Evolutionary conservation across 164 flowering plant genomes (phyloP).

Genomic region (Magnolia kwangsiensis): DNA sequence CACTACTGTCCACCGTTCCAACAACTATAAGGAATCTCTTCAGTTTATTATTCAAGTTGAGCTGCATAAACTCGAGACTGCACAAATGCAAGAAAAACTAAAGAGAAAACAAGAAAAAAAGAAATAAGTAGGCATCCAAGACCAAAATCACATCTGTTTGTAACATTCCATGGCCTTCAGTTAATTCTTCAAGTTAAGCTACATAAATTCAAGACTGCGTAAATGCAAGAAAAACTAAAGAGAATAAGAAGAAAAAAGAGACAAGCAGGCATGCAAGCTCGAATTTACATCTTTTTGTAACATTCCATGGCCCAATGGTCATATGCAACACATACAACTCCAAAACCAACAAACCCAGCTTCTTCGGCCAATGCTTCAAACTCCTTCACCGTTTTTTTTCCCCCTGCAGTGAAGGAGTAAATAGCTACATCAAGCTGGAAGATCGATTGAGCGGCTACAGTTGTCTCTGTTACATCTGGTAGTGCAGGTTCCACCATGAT

Average conservation of each 20-base stretch:
- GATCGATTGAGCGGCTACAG: constrained; percentile 31
- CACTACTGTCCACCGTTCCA: no score
- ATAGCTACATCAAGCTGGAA: constrained; percentile 54
- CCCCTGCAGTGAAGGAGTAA: constrained; percentile 76
- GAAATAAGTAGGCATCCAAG: no score
- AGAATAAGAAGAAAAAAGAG: constrained; percentile 6
- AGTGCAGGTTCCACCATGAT: constrained; percentile 61
- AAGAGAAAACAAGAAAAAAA: no score
- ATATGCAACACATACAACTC: constrained; percentile 41
- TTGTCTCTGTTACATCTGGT: constrained; percentile 35
- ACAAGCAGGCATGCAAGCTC: no score
- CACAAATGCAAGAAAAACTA: no score
- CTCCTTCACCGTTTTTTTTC: constrained; percentile 66
- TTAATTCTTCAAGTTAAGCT: constrained; percentile 15
- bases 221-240: no score
- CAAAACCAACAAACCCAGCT: constrained; percentile 57
- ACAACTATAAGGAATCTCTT: no score
- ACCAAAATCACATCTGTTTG: constrained; percentile 21
- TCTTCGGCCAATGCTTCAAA: constrained; percentile 57
- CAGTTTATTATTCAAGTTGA: no score
- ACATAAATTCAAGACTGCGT: no score
- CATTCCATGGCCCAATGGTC: constrained; percentile 67
- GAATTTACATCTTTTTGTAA: constrained; percentile 23
- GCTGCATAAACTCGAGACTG: no score
- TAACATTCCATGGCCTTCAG: constrained; percentile 71